Evolutionary conservation across 768 basidiomycete genomes (phyloP), one percentile per base, ranked within the genome.

Genomic region (Psilocybe subaeruginosa): DNA sequence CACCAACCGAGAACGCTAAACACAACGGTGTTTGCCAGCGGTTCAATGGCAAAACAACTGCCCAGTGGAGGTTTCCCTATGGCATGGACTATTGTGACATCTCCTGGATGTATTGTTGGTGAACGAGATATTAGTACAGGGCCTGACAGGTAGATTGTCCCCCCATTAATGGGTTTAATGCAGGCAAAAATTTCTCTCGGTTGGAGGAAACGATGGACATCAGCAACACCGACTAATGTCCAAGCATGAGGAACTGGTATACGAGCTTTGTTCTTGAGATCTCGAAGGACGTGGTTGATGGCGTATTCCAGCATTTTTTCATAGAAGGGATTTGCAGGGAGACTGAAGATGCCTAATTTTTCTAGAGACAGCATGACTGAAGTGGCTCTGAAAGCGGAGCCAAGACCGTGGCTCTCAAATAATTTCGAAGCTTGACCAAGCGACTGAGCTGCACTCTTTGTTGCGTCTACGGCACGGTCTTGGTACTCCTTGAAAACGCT

Each of bases 141-240:
- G 0, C 90, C 89, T 61, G 83, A 74, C 1, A 90, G 76, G 66
- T 83, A 89, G 3, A 72, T 69, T 0, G 72, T 62, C 12, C 59
- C 59, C 16, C 77, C 76, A 29, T 83, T 76, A 0, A 73, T 66
- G 12, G 75, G 75, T 54, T 80, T 80, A 47, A 87, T 73, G 63
- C 84, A 88, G 1, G 82, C 86, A 67, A 89, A 93, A 17, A 92
- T 80, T 63, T 90, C 76, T 1, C 79, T 79, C 58, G 81, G 80
- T 35, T 76, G 33, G 4, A 91, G 77, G 59, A 77, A 82, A 1
- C 72, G 69, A 61, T 87, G 85, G 1, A 86, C 78, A 68, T 93
- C 90, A 0, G 88, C 88, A 6, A 91, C 83, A 0, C 90, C 90
- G 3, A 91, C 90, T 1, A 93, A 70, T 0, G 88, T 91, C 78